Evolutionary conservation across 2,329 filamentous ascomycete genomes (phyloP), one percentile per base, ranked within the genome.

Genomic region (Colletotrichum nymphaeae): DNA sequence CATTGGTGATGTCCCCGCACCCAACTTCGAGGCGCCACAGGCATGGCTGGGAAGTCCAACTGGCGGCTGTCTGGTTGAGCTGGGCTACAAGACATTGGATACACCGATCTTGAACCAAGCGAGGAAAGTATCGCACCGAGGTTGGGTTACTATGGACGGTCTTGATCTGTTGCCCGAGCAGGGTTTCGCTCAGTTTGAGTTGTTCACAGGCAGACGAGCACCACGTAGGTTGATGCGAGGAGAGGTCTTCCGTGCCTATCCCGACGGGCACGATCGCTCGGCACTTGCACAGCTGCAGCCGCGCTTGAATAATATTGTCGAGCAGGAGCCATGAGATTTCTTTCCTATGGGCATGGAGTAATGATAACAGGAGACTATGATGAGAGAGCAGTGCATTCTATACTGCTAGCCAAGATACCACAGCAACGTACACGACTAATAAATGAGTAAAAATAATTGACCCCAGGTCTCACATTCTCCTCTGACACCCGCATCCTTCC

Each of bases 111-210:
- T 95, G 56, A 86, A 88, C 37, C 93, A 95, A 77, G 90, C 94
- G 67, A 88, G 91, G 22, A 83, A 85, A 65, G 82, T 90, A 80
- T 85, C 90, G 24, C 84, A 90, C 68, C 84, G 88, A 75, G 88
- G 93, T 53, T 95, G 93, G 93, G 91, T 95, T 0, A 87, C 93
- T 22, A 90, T 95, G 81, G 93, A 95, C 77, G 93, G 93, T 0
- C 84, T 95, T 14, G 93, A 95, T 77, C 87, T 95, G 59, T 82
- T 96, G 16, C 93, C 93, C 0, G 94, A 95, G 79, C 93, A 95
- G 79, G 94, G 92, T 0, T 94, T 94, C 81, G 93, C 93, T 1
- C 93, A 95, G 77, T 96, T 95, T 78, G 94, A 96, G 81, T 82
- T 95, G 2, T 94, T 95, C 79, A 95, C 93, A 0, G 93, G 93